These are phyloP conservation scores for Boletus reticuloceps DNA, from an alignment of 768 basidiomycete species.

Conservation along the genomic window DNA sequence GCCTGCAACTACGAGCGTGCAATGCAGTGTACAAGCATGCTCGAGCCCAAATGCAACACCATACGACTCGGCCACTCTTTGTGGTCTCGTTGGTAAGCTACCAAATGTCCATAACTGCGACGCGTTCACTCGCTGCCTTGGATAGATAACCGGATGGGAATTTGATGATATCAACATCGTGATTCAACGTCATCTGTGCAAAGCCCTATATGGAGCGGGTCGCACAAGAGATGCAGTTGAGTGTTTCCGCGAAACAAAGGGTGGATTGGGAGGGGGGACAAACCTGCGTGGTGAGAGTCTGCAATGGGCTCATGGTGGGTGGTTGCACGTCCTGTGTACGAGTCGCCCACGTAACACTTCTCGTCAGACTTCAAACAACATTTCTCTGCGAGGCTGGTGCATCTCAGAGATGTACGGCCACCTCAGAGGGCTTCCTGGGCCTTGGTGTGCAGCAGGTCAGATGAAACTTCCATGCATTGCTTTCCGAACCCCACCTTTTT, in stretches of 20 bases:
- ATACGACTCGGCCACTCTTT: neutral
- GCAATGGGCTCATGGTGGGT: neutral
- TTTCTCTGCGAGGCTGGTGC: neutral
- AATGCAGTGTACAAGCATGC: neutral
- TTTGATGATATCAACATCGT: neutral
- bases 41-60: neutral
- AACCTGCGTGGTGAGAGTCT: neutral
- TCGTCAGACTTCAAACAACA: neutral
- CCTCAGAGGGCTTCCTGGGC: neutral
- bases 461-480: constrained; percentile 1
- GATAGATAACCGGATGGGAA: neutral
- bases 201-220: neutral
- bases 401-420: neutral
- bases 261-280: neutral
- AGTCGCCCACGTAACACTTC: neutral
- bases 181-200: neutral
- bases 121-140: neutral
- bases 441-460: neutral
- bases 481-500: neutral
- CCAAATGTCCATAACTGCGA: neutral
- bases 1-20: neutral
- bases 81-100: neutral
- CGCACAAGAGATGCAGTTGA: neutral
- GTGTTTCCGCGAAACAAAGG: neutral
- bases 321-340: neutral